phyloP scores from a whole-genome alignment of 169 alveolate species.

The Plasmodium billcollinsi region DNA sequence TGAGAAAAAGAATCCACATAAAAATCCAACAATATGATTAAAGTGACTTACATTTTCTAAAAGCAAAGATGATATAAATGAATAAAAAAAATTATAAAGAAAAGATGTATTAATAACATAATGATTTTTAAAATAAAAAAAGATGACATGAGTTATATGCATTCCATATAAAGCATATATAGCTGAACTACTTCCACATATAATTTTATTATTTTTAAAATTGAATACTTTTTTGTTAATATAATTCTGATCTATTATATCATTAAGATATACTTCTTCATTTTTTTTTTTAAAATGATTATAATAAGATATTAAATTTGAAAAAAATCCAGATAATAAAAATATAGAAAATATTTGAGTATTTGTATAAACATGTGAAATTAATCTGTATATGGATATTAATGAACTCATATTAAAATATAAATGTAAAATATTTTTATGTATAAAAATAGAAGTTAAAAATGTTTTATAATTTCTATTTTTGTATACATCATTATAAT shows the following conservation, averaged over 20 bases:
- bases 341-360: slow-evolving; percentile 44
- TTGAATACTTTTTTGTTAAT: slow-evolving; percentile 2
- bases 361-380: slow-evolving; percentile 48
- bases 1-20: slow-evolving; percentile 58
- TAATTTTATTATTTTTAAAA: slow-evolving; percentile 43
- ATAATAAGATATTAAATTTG: slow-evolving; percentile 43
- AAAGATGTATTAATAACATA: slow-evolving; percentile 37
- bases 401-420: slow-evolving; percentile 76
- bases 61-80: slow-evolving; percentile 63
- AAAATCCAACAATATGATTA: slow-evolving; percentile 56
- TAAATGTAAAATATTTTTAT: slow-evolving; percentile 75
- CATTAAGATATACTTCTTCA: slow-evolving; percentile 42
- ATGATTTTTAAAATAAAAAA: slow-evolving; percentile 66
- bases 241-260: slow-evolving; percentile 36
- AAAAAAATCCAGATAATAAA: slow-evolving; percentile 61
- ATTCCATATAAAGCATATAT: slow-evolving; percentile 73
- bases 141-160: slow-evolving; percentile 62
- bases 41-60: slow-evolving; percentile 74
- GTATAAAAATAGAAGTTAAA: slow-evolving; percentile 63
- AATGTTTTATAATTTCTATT: slow-evolving; percentile 74
- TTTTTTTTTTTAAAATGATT: slow-evolving; percentile 27
- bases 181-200: slow-evolving; percentile 73
- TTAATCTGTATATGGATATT: slow-evolving; percentile 62
- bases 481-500: slow-evolving; percentile 66
- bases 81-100: slow-evolving; percentile 63